phyloP scores from a whole-genome alignment of 2,329 filamentous ascomycete genomes.

The Mycocentrospora acerina region DNA sequence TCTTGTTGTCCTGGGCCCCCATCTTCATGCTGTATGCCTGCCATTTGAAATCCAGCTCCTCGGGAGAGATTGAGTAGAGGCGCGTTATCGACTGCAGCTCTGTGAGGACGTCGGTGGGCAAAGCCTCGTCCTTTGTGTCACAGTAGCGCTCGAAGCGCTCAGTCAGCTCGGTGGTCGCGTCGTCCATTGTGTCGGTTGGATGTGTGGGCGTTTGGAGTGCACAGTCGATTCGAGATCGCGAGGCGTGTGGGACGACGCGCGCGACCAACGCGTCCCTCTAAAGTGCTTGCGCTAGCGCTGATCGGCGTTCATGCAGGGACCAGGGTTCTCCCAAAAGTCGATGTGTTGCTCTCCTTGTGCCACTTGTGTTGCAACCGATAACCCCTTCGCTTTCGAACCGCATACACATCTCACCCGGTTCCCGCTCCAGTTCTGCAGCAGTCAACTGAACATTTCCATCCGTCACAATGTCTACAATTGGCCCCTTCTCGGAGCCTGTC shows the following conservation, averaged over 20 bases:
- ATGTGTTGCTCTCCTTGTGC: conserved; percentile 2
- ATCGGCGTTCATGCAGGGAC: conserved; percentile 17
- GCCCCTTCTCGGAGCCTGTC: conserved; percentile 34
- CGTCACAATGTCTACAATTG: conserved; percentile 30
- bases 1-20: conserved; percentile 73
- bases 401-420: background rate
- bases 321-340: conserved; percentile 15
- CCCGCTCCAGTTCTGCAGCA: background rate
- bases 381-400: no score
- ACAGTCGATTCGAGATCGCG: conserved; percentile 2
- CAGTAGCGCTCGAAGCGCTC: conserved; percentile 64
- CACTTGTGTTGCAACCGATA: background rate
- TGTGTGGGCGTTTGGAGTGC: conserved; percentile 3
- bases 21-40: conserved; percentile 97
- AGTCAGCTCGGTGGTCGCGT: conserved; percentile 55
- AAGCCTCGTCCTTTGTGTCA: conserved; percentile 50
- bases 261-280: conserved; percentile 26
- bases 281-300: conserved; percentile 21
- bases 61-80: conserved; percentile 74
- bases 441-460: no score
- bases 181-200: conserved; percentile 48
- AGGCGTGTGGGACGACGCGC: conserved; percentile 29
- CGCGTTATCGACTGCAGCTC: conserved; percentile 86
- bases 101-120: conserved; percentile 74
- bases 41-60: conserved; percentile 98